Evolutionary conservation across 257 asterid species (phyloP).

Genomic region (Plantago ovata): DNA sequence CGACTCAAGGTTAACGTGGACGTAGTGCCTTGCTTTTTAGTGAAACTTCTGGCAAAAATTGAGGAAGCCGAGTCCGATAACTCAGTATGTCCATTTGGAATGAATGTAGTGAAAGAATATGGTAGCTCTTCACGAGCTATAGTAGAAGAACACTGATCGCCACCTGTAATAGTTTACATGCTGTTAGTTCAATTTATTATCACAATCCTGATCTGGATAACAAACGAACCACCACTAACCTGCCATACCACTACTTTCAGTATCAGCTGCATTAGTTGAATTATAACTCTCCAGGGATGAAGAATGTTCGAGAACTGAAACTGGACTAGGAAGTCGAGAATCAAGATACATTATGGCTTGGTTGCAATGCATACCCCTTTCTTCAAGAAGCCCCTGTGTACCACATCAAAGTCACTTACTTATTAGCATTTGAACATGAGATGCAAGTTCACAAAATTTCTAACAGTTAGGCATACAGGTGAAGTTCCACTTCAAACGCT

Average conservation of each 20-base stretch:
- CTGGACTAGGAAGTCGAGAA: constrained; percentile 46
- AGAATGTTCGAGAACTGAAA: constrained; percentile 49
- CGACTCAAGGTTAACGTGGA: constrained; percentile 9
- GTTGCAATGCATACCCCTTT: constrained; percentile 15
- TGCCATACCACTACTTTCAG: constrained; percentile 44
- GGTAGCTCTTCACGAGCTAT: constrained; percentile 52
- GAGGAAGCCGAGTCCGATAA: constrained; percentile 88
- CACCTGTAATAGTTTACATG: constrained; percentile 39
- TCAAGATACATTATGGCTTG: constrained; percentile 37
- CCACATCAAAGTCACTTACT: not conserved
- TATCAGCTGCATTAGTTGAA: constrained; percentile 47
- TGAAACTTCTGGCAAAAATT: constrained; percentile 18
- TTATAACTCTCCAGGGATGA: constrained; percentile 40
- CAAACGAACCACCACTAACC: constrained; percentile 33
- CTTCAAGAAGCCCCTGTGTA: constrained; percentile 4
- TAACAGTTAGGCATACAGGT: no score
- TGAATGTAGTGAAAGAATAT: constrained; percentile 29
- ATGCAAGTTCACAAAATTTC: not conserved
- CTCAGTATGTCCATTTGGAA: constrained; percentile 48
- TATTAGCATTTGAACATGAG: not conserved
- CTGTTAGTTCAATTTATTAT: constrained; percentile 4
- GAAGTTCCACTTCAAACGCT: no score
- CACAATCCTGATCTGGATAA: not conserved
- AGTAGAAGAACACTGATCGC: constrained; percentile 56
- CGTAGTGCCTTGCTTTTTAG: constrained; percentile 15